These are phyloP conservation scores for Fusarium sp. DNA, from an alignment of 2,329 filamentous ascomycete species.

Conservation along the genomic window DNA sequence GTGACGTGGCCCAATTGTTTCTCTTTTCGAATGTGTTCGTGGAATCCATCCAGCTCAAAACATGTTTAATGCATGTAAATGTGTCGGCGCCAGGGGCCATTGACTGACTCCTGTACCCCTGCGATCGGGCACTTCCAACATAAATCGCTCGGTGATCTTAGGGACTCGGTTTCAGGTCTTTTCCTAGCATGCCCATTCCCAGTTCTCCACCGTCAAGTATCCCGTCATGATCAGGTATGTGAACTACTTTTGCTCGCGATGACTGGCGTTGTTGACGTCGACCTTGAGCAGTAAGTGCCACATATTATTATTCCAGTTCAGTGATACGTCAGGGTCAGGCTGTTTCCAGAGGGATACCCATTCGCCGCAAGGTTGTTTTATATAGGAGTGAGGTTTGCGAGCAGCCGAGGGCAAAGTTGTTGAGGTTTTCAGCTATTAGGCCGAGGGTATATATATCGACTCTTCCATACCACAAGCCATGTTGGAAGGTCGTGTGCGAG, in stretches of 20 bases:
- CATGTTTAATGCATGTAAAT: not conserved
- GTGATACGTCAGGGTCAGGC: not conserved
- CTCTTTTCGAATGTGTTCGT: not conserved
- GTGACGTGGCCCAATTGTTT: not conserved
- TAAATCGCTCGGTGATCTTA: not conserved
- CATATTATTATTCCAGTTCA: not conserved
- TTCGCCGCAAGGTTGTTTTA: not conserved
- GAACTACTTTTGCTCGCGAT: not conserved
- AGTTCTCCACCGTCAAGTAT: not conserved
- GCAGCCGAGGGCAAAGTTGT: not conserved
- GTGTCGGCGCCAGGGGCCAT: not conserved
- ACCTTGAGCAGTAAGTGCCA: not conserved
- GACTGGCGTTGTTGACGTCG: not conserved
- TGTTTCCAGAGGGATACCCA: not conserved
- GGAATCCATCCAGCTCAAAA: not conserved
- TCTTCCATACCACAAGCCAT: not conserved
- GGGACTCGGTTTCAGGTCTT: no score
- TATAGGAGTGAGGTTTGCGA: not conserved
- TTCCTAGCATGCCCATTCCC: not conserved
- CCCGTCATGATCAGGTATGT: accelerated
- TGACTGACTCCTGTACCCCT: not conserved
- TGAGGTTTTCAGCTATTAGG: not conserved
- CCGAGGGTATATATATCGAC: not conserved
- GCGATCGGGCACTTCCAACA: not conserved
- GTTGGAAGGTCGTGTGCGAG: not conserved